These are phyloP conservation scores for Aulographum hederae DNA, from an alignment of 2,329 filamentous ascomycete genomes.

Conservation along the genomic window DNA sequence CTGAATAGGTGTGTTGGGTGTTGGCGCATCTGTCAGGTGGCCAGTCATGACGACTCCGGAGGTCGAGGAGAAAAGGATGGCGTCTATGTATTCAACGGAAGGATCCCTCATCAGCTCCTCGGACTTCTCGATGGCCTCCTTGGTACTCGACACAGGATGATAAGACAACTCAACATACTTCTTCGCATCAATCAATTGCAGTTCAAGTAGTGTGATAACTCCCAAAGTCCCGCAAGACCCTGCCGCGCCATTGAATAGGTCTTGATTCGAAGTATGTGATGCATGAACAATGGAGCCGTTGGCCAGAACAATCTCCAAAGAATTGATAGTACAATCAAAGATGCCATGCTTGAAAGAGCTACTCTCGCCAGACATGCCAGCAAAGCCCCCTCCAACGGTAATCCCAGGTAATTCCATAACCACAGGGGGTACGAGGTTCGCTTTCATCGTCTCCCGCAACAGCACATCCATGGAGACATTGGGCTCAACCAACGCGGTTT, in stretches of 20 bases:
- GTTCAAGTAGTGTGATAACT: conserved; percentile 39
- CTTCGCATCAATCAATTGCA: conserved; percentile 26
- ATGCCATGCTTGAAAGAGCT: conserved; percentile 50
- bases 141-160: conserved; percentile 21
- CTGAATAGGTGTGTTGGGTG: conserved; percentile 6
- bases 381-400: conserved; percentile 49
- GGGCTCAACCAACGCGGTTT: conserved; percentile 47
- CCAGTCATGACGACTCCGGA: conserved; percentile 26
- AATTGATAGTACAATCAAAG: conserved; percentile 43
- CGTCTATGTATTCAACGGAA: conserved; percentile 28
- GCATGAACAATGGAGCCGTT: conserved; percentile 38
- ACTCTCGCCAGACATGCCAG: conserved; percentile 50
- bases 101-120: conserved; percentile 18
- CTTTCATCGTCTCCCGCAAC: conserved; percentile 36
- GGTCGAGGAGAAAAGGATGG: conserved; percentile 27
- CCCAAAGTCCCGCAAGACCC: conserved; percentile 49
- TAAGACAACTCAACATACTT: conserved; percentile 31
- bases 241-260: conserved; percentile 46
- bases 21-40: conserved; percentile 16
- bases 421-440: conserved; percentile 42
- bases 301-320: conserved; percentile 46
- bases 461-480: conserved; percentile 52
- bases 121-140: conserved; percentile 14
- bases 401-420: conserved; percentile 60
- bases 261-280: conserved; percentile 33